These are phyloP conservation scores for Zanthoxylum bungeanum DNA, from an alignment of 345 rosid genomes.

Conservation along the genomic window DNA sequence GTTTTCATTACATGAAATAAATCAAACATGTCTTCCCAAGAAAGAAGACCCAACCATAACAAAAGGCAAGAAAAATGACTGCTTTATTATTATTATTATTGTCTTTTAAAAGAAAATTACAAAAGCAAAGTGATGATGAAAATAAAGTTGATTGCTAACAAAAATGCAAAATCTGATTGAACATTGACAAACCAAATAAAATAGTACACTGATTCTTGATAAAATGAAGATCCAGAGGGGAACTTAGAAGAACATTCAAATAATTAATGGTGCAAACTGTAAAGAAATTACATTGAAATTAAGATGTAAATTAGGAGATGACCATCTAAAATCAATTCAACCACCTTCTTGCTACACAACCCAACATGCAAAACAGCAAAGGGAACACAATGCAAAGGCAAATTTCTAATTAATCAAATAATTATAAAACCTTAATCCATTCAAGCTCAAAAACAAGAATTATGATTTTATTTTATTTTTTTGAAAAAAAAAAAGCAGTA, in stretches of 20 bases:
- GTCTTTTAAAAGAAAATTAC: neutral
- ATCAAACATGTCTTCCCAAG: neutral
- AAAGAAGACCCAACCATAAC: neutral
- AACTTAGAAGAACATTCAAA: neutral
- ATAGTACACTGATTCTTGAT: neutral
- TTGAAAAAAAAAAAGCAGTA: neutral
- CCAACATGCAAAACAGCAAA: neutral
- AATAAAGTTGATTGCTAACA: neutral
- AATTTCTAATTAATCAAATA: neutral
- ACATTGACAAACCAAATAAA: neutral
- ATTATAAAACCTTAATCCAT: neutral
- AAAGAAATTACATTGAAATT: neutral
- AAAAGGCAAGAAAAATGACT: neutral
- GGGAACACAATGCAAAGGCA: neutral
- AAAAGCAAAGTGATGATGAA: neutral
- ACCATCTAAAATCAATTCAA: neutral
- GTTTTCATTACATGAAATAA: neutral
- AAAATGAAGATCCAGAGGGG: neutral
- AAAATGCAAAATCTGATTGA: neutral
- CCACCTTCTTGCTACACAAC: neutral
- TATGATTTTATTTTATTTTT: no score
- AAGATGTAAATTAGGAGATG: neutral
- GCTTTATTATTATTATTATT: neutral
- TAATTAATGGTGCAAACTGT: no score
- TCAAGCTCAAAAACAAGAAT: neutral